Evolutionary conservation across 148 eudicot species (phyloP).

Genomic region (Salicornia ramosissima): DNA sequence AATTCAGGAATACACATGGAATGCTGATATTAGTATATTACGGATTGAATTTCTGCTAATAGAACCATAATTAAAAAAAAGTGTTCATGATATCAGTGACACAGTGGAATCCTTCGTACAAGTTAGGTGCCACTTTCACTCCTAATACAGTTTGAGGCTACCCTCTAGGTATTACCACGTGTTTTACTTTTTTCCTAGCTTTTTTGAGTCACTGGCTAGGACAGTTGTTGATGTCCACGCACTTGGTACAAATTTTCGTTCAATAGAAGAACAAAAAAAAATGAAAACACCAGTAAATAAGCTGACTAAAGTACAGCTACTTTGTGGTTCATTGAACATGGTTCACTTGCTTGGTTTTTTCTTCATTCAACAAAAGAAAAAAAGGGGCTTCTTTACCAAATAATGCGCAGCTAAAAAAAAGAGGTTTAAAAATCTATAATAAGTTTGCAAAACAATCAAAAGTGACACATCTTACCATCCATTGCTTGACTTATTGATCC

Average conservation of each 20-base stretch:
- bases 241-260: no score
- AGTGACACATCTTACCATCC: slow-evolving; percentile 52
- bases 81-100: background rate
- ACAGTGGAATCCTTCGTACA: background rate
- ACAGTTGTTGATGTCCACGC: no score
- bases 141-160: background rate
- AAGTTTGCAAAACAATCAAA: background rate
- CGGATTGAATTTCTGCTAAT: no score
- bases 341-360: background rate
- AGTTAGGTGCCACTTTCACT: background rate
- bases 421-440: background rate
- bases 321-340: background rate
- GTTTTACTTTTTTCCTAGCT: no score
- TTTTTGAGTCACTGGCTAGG: no score
- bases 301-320: no score
- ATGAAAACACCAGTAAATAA: no score
- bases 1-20: no score
- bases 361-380: background rate
- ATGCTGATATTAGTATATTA: no score
- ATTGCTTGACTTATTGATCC: slow-evolving; percentile 78
- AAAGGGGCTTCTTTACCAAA: background rate
- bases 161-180: background rate
- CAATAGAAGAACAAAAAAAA: no score
- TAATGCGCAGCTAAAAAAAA: slow-evolving; percentile 1
- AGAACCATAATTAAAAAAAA: no score